Percentiles rank a stretch among this genome's conserved stretches.
These are phyloP conservation scores for Venturia oleaginea DNA, from an alignment of 2,329 filamentous ascomycete species.

Conservation along the genomic window DNA sequence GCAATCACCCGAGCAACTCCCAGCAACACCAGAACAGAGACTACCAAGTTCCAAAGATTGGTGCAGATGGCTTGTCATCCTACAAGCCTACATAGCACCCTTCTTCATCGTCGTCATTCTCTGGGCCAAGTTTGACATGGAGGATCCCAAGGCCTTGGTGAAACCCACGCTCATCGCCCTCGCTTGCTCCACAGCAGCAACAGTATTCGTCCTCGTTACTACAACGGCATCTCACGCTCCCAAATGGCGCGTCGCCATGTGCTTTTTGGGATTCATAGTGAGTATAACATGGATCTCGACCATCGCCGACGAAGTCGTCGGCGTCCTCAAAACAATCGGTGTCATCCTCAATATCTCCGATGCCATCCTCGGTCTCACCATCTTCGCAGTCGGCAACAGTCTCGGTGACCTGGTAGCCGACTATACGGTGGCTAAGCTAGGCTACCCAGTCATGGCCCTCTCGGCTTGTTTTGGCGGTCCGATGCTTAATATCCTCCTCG, in stretches of 20 bases:
- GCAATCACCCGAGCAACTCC: slow-evolving; percentile 29
- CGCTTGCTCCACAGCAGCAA: slow-evolving; percentile 52
- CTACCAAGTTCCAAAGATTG: slow-evolving; percentile 47
- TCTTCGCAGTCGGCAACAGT: slow-evolving; percentile 94
- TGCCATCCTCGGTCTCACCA: slow-evolving; percentile 85
- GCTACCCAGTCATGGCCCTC: slow-evolving; percentile 91
- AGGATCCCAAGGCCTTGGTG: slow-evolving; percentile 52
- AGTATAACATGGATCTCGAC: slow-evolving; percentile 94
- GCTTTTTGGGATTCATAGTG: slow-evolving; percentile 83
- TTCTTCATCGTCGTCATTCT: slow-evolving; percentile 70
- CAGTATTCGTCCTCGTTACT: slow-evolving; percentile 57
- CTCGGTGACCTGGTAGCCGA: slow-evolving; percentile 90
- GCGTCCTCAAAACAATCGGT: slow-evolving; percentile 84
- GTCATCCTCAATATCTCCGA: slow-evolving; percentile 90
- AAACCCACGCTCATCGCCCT: slow-evolving; percentile 35
- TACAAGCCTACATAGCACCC: slow-evolving; percentile 82
- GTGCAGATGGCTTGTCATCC: slow-evolving; percentile 82
- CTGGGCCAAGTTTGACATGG: slow-evolving; percentile 58
- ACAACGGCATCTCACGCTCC: slow-evolving; percentile 61
- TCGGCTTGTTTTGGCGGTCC: slow-evolving; percentile 97
- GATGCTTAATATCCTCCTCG: slow-evolving; percentile 93
- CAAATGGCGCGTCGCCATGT: slow-evolving; percentile 67
- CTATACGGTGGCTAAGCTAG: slow-evolving; percentile 84
- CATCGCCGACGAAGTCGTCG: slow-evolving; percentile 91
- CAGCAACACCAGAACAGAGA: slow-evolving; percentile 15